A percentile compares a stretch with the other conserved stretches of the same genome.
phyloP scores from a whole-genome alignment of 2,329 filamentous ascomycete species.

The Myriosclerotinia scirpicola region DNA sequence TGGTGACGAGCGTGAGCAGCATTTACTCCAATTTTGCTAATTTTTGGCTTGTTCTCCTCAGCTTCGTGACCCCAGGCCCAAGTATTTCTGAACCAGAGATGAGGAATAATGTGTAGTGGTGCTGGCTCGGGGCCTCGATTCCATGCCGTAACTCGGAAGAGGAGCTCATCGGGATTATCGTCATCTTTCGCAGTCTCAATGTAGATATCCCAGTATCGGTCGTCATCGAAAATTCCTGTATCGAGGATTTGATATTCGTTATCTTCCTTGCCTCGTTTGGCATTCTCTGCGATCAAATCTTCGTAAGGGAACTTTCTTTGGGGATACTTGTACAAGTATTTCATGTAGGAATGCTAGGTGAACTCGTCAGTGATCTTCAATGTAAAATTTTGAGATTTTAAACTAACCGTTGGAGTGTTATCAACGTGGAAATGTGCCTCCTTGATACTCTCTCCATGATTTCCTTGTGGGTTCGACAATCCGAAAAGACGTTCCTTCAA shows the following conservation, averaged over 20 bases:
- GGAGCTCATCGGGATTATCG: slow-evolving; percentile 85
- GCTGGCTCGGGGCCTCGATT: slow-evolving; percentile 90
- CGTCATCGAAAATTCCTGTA: slow-evolving; percentile 82
- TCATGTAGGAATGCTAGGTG: slow-evolving; percentile 92
- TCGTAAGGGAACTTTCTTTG: slow-evolving; percentile 91
- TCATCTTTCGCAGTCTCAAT: slow-evolving; percentile 94
- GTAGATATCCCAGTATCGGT: slow-evolving; percentile 94
- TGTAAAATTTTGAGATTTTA: background rate
- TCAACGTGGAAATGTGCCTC: slow-evolving; percentile 96
- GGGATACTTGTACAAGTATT: slow-evolving; percentile 96
- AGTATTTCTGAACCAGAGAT: slow-evolving; percentile 96
- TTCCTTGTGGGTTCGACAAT: slow-evolving; percentile 92
- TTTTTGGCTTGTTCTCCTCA: slow-evolving; percentile 74
- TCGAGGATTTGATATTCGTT: slow-evolving; percentile 90
- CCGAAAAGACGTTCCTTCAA: slow-evolving; percentile 95
- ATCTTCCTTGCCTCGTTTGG: slow-evolving; percentile 70
- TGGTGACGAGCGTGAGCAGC: slow-evolving; percentile 75
- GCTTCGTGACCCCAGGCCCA: slow-evolving; percentile 91
- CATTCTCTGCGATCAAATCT: slow-evolving; percentile 82
- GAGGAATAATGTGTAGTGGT: slow-evolving; percentile 88
- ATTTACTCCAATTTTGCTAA: slow-evolving; percentile 64
- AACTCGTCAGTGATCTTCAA: slow-evolving; percentile 26
- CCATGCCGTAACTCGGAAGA: slow-evolving; percentile 95
- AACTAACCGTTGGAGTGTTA: slow-evolving; percentile 67
- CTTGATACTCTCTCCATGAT: slow-evolving; percentile 96